Base-by-base conservation (phyloP, 306 rosid species). In the Glycine latifolia region DNA sequence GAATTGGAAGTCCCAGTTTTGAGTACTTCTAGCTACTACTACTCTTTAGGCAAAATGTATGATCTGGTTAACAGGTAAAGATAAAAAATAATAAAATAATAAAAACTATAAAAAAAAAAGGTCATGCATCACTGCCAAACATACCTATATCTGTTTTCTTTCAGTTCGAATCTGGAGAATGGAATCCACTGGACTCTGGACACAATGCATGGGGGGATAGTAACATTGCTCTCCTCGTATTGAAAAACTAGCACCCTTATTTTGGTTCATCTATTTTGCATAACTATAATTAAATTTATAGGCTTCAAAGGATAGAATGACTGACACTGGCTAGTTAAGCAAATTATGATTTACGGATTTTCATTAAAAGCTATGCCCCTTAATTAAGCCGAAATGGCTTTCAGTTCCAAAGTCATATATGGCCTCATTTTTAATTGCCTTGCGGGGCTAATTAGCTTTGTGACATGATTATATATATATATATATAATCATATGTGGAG, bases 401-500 rank as follows among this genome's bases (percentile, higher is more conserved):
- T 73, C 13, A 55, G 54, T 77, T 77, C 46, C 86, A 50, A 43
- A 5, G 33, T 47, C 37, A 71, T 26, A 26, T 26, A 26, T 67
- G 31, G 39, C 46, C 53, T 58, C 61, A 41, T 84, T 59, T 71
- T 48, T 41, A 7, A 59, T 76, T 41, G 8, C 58, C 14, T 39
- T 84, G 77, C 74, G 80, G 87, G 81, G 77, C 76, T 73, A 56
- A 73, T 73, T 15, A 74, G 76, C 61, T 6, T 43, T 54, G 58
- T 11, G 65, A 66, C 26, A 44, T 54, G 69, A 44, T 39, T 39
- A 77, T 73, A 60, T 39, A 67, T 73, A 60, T 49, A 3, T 37
- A 37, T 3, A 58, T 8, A 65, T 73, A 48, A 48, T 66, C 49
- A 31, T 20, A 6, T 54, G 17, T 85, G 81, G 48, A 82, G 35